These are phyloP conservation scores for Venturia asperata DNA, from an alignment of 2,329 filamentous ascomycete species.

Conservation along the genomic window DNA sequence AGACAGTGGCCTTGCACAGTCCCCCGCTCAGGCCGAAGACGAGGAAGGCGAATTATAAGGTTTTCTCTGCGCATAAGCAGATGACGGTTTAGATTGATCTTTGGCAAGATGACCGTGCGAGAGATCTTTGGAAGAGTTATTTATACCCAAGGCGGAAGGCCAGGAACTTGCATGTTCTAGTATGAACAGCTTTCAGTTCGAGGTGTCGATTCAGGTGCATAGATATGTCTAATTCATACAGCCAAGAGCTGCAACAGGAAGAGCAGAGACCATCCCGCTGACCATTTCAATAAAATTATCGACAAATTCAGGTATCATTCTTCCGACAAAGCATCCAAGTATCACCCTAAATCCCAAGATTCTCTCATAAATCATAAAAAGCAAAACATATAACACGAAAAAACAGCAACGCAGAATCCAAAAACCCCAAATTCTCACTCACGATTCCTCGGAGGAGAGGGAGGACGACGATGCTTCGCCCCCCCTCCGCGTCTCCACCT, in stretches of 20 bases:
- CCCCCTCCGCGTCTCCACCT: not conserved
- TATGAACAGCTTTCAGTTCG: not conserved
- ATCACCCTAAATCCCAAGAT: not conserved
- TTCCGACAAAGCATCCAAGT: not conserved
- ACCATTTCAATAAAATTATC: not conserved
- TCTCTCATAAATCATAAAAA: not conserved
- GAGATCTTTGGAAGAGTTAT: not conserved
- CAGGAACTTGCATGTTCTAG: too few relatives aligned
- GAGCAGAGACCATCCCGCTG: too few relatives aligned
- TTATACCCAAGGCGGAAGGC: not conserved
- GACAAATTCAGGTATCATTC: not conserved
- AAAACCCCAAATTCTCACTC: too few relatives aligned
- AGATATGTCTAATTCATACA: too few relatives aligned
- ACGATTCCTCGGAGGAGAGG: too few relatives aligned
- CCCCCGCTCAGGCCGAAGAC: not conserved
- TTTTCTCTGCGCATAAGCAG: not conserved
- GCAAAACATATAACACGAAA: not conserved
- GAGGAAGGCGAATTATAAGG: not conserved
- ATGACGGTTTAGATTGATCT: not conserved
- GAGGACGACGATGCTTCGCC: not conserved
- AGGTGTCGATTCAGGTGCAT: not conserved
- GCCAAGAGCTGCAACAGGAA: too few relatives aligned
- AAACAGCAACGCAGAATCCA: not conserved
- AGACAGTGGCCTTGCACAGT: not conserved
- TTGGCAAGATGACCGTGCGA: not conserved